Evolutionary conservation across 371 early-diverging fungal genomes (phyloP).

Genomic region (Mucor plumbeus): DNA sequence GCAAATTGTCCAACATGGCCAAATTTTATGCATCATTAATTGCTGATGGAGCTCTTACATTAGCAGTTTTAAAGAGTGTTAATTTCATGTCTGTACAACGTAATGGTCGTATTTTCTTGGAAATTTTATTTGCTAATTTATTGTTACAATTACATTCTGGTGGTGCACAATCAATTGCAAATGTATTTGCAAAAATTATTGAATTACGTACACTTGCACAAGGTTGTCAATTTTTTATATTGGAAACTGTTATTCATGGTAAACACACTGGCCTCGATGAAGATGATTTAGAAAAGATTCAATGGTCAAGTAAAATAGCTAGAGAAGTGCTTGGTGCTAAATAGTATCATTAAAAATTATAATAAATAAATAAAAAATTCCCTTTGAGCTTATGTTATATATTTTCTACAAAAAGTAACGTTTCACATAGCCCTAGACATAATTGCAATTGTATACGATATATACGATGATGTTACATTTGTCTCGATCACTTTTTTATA

Average conservation of each 20-base stretch:
- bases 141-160: conserved; percentile 43
- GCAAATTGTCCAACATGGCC: conserved; percentile 73
- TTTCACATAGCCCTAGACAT: conserved; percentile 14
- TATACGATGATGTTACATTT: background rate
- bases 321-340: conserved; percentile 57
- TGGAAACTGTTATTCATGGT: conserved; percentile 61
- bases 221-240: conserved; percentile 75
- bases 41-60: conserved; percentile 62
- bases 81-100: conserved; percentile 72
- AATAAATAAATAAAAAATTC: background rate
- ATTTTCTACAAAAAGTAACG: conserved; percentile 9
- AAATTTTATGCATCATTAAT: conserved; percentile 77
- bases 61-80: conserved; percentile 73
- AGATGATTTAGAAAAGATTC: conserved; percentile 58
- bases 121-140: conserved; percentile 64
- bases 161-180: conserved; percentile 58
- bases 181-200: conserved; percentile 63
- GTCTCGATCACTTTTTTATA: background rate
- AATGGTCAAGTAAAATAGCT: conserved; percentile 68
- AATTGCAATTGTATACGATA: conserved; percentile 12
- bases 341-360: background rate
- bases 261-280: conserved; percentile 41
- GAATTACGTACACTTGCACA: conserved; percentile 70
- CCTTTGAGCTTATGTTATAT: background rate
- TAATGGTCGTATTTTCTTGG: conserved; percentile 71